These are phyloP conservation scores for Polymyxa betae DNA, from an alignment of 208 protist species.

Conservation along the genomic window DNA sequence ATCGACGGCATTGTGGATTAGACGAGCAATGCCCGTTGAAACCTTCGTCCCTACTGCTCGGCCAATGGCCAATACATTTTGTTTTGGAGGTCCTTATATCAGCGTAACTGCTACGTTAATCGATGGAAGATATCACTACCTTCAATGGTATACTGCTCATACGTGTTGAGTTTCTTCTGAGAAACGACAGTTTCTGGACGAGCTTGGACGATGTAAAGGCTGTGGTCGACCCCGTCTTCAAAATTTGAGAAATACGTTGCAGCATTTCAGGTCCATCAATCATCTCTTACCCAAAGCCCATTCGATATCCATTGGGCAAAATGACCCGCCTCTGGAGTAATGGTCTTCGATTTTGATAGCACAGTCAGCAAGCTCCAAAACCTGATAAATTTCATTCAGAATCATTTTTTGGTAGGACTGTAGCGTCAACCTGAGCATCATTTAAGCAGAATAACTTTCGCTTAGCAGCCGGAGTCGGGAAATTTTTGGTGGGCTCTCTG, in stretches of 20 bases:
- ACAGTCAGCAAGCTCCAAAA: constrained; percentile 63
- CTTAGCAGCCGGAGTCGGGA: background rate
- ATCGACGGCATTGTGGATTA: background rate
- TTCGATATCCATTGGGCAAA: constrained; percentile 45
- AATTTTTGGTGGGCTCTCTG: background rate
- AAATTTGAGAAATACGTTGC: background rate
- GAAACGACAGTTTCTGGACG: constrained; percentile 68
- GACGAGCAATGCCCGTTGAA: background rate
- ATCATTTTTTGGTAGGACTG: background rate
- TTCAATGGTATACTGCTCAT: constrained; percentile 7
- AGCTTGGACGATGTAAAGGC: constrained; percentile 68
- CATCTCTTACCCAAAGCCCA: background rate
- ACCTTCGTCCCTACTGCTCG: constrained; percentile 37
- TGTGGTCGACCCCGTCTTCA: constrained; percentile 45
- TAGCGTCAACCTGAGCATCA: constrained; percentile 56
- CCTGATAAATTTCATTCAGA: background rate
- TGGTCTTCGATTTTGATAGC: constrained; percentile 65
- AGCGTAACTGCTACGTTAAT: too few species aligned
- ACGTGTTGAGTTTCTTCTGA: background rate
- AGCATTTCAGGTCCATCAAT: background rate
- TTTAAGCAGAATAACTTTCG: background rate
- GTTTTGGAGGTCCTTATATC: background rate
- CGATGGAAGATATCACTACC: constrained; percentile 26
- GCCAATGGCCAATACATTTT: background rate
- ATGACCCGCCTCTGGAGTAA: constrained; percentile 12